Conservation (phyloP, 805 yeast species). For the Cyberlindnera xylosilytica region DNA sequence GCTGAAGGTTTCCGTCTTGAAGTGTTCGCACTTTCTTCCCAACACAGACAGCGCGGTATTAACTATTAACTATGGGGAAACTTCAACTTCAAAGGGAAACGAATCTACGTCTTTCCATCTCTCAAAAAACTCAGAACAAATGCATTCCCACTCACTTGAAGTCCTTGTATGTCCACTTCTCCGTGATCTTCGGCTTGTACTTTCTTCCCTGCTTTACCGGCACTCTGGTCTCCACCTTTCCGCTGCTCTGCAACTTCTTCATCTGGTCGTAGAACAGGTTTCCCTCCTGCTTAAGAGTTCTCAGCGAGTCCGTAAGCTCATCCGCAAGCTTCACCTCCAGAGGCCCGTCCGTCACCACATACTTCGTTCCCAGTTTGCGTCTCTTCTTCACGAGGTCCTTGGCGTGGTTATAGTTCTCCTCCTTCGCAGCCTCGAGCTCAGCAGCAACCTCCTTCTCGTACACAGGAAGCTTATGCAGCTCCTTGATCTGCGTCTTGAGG, state of each 20-base stretch:
- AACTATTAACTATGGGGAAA: no score
- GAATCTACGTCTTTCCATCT: no score
- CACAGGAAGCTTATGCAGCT: constrained; percentile 48
- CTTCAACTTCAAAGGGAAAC: no score
- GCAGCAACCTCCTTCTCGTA: constrained; percentile 29
- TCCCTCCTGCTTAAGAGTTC: constrained; percentile 89
- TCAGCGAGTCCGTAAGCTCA: constrained; percentile 81
- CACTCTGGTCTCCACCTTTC: constrained; percentile 81
- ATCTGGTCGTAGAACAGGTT: constrained; percentile 78
- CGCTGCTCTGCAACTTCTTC: constrained; percentile 76
- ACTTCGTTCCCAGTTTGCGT: constrained; percentile 42
- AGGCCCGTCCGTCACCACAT: constrained; percentile 43
- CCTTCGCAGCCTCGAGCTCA: constrained; percentile 27
- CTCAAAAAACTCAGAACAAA: no score
- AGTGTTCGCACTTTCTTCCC: no score
- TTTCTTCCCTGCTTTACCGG: constrained; percentile 61
- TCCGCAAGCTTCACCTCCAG: constrained; percentile 81
- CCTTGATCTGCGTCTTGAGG: constrained; percentile 56
- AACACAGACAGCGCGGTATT: no score
- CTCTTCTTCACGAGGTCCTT: constrained; percentile 26
- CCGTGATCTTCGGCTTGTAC: constrained; percentile 73
- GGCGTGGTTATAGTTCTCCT: constrained; percentile 13
- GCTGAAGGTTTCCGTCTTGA: no score
- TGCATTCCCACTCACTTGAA: constrained; percentile 44
- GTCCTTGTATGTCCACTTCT: constrained; percentile 92